phyloP scores from a whole-genome alignment of 306 rosid species.

The Cicer cuneatum region DNA sequence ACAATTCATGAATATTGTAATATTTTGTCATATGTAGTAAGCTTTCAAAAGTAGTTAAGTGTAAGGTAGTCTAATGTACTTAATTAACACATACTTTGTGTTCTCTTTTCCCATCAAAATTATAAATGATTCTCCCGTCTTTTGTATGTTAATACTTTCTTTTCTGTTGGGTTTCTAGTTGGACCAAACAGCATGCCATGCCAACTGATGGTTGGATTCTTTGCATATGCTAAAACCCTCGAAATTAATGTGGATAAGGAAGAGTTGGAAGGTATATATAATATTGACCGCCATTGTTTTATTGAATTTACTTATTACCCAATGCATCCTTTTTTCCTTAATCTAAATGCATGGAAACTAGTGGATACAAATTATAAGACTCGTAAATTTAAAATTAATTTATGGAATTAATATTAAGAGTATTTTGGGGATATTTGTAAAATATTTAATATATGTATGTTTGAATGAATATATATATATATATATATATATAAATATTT shows the following conservation, averaged over 20 bases:
- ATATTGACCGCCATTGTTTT: background rate
- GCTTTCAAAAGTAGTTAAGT: constrained; percentile 6
- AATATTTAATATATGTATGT: too few species aligned
- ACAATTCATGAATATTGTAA: constrained; percentile 7
- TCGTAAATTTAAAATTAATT: too few species aligned
- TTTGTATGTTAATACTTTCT: constrained; percentile 31
- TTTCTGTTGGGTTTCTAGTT: constrained; percentile 59
- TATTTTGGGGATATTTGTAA: too few species aligned
- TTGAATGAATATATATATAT: too few species aligned
- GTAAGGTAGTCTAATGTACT: constrained; percentile 14
- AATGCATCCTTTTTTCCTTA: background rate
- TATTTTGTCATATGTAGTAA: background rate
- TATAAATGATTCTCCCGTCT: background rate
- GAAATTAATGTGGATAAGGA: constrained; percentile 78
- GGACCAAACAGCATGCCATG: constrained; percentile 92
- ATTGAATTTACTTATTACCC: background rate
- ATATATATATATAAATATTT: too few species aligned
- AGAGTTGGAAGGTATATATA: constrained; percentile 87
- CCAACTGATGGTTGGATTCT: constrained; percentile 97
- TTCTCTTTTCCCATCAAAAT: constrained; percentile 11
- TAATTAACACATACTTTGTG: background rate
- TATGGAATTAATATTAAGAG: too few species aligned
- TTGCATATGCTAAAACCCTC: constrained; percentile 84
- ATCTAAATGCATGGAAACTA: constrained; percentile 2
- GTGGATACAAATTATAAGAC: constrained; percentile 35